phyloP scores from a whole-genome alignment of 108 stramenopile species.

The Mediolabrus comicus region DNA sequence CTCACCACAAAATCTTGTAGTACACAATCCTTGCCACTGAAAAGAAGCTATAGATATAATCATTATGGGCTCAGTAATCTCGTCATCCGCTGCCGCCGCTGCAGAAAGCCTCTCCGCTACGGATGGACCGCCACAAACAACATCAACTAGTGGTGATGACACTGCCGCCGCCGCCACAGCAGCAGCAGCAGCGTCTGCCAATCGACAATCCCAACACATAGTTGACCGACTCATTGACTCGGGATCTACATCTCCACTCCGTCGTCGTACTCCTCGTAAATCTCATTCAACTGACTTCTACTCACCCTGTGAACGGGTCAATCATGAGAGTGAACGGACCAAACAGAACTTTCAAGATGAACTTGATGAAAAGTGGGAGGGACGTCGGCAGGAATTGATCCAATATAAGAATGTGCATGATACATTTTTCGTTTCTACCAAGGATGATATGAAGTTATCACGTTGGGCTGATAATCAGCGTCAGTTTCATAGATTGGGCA shows the following conservation, averaged over 20 bases:
- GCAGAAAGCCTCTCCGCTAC: not conserved
- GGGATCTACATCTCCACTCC: not conserved
- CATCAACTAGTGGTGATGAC: too few species aligned
- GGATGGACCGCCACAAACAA: not conserved
- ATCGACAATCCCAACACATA: not conserved
- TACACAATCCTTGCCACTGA: too few species aligned
- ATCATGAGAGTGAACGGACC: not conserved
- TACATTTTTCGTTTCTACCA: constrained; percentile 32
- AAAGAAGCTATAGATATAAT: too few species aligned
- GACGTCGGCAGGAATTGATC: not conserved
- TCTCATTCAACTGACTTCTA: not conserved
- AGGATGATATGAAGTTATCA: constrained; percentile 17
- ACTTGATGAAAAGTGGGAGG: not conserved
- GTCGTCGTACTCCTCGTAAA: not conserved
- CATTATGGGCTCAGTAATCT: not conserved
- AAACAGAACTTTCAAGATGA: not conserved
- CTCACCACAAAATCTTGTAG: too few species aligned
- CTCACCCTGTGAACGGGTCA: not conserved
- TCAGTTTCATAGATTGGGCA: not conserved
- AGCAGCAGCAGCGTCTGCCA: not conserved
- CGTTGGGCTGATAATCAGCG: constrained; percentile 37
- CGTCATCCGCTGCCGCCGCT: not conserved
- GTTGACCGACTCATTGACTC: too few species aligned
- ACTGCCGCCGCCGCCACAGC: not conserved
- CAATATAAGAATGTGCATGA: constrained; percentile 31